Evolutionary conservation across 495 filamentous ascomycete species (phyloP), one percentile per base, ranked within the genome.

Genomic region (Aspergillus biplanus): DNA sequence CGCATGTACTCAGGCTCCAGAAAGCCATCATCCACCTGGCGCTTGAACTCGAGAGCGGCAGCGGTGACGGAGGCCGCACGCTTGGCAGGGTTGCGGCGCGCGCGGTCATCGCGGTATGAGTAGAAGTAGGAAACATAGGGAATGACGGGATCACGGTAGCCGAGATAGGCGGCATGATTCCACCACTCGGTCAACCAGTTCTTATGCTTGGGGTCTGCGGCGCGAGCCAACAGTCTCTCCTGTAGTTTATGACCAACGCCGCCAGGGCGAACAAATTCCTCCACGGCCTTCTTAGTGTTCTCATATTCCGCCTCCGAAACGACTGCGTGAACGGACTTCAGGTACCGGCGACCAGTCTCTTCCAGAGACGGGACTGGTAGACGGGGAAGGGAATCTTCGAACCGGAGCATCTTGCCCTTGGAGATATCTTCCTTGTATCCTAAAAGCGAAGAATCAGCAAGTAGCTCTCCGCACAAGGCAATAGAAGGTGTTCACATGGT

Each of bases 121-220:
- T 99, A 99, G 80, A 99, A 99, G 83, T 99, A 99, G 74, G 92
- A 96, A 66, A 99, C 96, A 73, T 98, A 99, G 59, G 96, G 96
- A 33, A 98, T 90, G 33, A 99, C 91, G 39, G 96, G 96, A 76
- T 97, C 96, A 62, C 94, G 91, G 82, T 97, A 97, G 61, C 72
- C 84, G 58, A 99, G 84, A 78, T 99, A 99, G 44, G 95, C 93
- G 4, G 86, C 84, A 59, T 93, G 84, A 77, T 97, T 97, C 96
- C 96, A 99, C 96, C 96, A 99, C 68, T 98, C 93, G 63, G 87
- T 85, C 16, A 99, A 74, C 96, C 96, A 99, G 81, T 97, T 99
- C 78, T 90, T 91, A 76, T 83, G 76, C 63, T 92, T 88, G 52
- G 96, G 90, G 69, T 97, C 85, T 59, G 92, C 90, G 39, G 92